Percentiles rank a stretch among this genome's conserved stretches.
Conservation (phyloP, 73 alveolate species). For the Paramecium caudatum region DNA sequence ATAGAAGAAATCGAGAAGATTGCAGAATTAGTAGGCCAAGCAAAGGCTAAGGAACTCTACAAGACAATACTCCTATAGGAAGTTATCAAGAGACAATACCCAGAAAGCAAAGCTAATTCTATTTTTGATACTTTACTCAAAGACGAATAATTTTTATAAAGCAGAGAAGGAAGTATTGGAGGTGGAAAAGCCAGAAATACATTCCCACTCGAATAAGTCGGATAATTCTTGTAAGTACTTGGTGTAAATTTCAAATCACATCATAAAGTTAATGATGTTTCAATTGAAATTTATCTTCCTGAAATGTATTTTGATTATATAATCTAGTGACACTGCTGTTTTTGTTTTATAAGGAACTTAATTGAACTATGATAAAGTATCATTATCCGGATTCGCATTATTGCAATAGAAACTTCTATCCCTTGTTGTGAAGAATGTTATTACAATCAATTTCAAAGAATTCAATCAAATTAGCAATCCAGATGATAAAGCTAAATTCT, state of each 20-base stretch:
- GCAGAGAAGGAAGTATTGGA: too few species aligned
- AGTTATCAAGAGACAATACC: not conserved
- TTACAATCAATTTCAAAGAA: not conserved
- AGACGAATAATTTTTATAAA: not conserved
- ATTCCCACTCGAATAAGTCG: not conserved
- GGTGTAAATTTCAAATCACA: not conserved
- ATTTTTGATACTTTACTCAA: not conserved
- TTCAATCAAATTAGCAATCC: not conserved
- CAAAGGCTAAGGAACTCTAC: not conserved
- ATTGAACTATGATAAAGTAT: not conserved
- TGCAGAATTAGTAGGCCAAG: not conserved
- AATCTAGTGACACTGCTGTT: not conserved
- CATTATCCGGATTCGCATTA: not conserved
- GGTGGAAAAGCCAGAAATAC: too few species aligned
- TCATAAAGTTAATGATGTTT: not conserved
- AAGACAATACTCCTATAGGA: not conserved
- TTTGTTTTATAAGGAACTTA: not conserved
- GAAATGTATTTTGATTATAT: not conserved
- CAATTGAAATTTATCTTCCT: slow-evolving; percentile 24
- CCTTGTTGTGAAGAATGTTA: not conserved
- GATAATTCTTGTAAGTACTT: not conserved
- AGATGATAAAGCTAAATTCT: not conserved
- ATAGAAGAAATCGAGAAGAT: not conserved
- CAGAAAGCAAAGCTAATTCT: not conserved
- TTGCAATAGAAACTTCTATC: not conserved